phyloP scores from a whole-genome alignment of 495 filamentous ascomycete genomes.

The Massariosphaeria phaeospora region DNA sequence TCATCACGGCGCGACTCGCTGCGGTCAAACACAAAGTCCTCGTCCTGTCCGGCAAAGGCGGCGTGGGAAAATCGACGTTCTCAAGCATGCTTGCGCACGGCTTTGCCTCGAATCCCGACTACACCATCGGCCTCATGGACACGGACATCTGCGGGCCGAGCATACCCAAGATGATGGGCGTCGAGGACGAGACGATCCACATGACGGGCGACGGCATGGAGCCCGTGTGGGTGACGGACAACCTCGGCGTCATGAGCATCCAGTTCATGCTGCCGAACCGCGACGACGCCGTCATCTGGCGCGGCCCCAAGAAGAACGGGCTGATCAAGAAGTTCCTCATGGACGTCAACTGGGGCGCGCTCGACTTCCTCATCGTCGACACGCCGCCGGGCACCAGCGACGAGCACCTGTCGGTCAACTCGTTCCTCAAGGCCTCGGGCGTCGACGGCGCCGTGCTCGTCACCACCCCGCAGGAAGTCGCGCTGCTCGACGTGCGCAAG shows the following conservation, averaged over 20 bases:
- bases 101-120: slow-evolving; percentile 70
- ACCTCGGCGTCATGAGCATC: slow-evolving; percentile 88
- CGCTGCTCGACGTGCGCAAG: slow-evolving; percentile 84
- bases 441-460: slow-evolving; percentile 91
- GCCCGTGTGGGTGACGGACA: slow-evolving; percentile 89
- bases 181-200: slow-evolving; percentile 87
- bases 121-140: slow-evolving; percentile 87
- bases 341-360: slow-evolving; percentile 93
- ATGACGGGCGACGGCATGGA: slow-evolving; percentile 77
- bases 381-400: slow-evolving; percentile 93
- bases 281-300: slow-evolving; percentile 94
- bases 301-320: slow-evolving; percentile 96
- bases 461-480: slow-evolving; percentile 94
- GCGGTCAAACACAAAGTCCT: slow-evolving; percentile 85
- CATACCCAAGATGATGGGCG: slow-evolving; percentile 98
- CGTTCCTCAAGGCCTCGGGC: slow-evolving; percentile 76
- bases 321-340: slow-evolving; percentile 96
- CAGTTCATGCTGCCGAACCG: slow-evolving; percentile 94
- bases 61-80: slow-evolving; percentile 93
- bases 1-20: slow-evolving; percentile 78
- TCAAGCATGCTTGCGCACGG: slow-evolving; percentile 79
- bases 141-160: slow-evolving; percentile 92
- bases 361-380: slow-evolving; percentile 90
- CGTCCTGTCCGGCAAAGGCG: slow-evolving; percentile 89
- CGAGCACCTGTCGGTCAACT: slow-evolving; percentile 89